Evolutionary conservation across 108 stramenopile genomes (phyloP).

Genomic region (Schizochytrium sp.): DNA sequence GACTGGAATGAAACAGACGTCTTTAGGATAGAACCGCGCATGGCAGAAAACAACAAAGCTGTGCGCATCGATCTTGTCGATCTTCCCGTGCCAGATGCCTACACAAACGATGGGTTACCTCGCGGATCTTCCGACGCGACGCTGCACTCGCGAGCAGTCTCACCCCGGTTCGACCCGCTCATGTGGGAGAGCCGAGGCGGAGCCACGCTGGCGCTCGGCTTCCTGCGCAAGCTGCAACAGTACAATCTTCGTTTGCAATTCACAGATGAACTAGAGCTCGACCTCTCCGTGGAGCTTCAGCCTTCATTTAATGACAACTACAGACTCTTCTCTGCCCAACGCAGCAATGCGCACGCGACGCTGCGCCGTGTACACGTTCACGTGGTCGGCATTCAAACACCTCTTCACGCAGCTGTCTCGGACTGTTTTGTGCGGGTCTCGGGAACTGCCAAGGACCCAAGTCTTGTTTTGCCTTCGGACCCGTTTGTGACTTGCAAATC

Average conservation of each 20-base stretch:
- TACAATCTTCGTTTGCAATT: not conserved
- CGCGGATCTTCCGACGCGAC: not conserved
- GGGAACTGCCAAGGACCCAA: not conserved
- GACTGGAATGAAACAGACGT: not conserved
- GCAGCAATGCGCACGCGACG: not conserved
- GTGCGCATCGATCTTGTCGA: not conserved
- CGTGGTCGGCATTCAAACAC: not conserved
- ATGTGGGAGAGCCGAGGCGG: not conserved
- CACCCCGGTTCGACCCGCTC: too few relatives aligned
- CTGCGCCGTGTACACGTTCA: not conserved
- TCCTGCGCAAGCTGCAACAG: not conserved
- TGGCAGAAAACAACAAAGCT: not conserved
- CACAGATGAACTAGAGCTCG: not conserved
- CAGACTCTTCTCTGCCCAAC: not conserved
- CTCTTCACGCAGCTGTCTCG: not conserved
- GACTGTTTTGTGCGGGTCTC: not conserved
- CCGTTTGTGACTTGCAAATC: not conserved
- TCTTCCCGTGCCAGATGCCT: not conserved
- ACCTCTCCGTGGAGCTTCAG: not conserved
- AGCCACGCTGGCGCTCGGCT: not conserved
- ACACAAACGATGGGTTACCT: not conserved
- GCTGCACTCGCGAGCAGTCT: too few relatives aligned
- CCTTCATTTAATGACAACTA: not conserved
- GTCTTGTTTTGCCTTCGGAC: not conserved
- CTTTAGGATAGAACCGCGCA: not conserved